Base-by-base conservation (phyloP, 108 stramenopile genomes). In the Cyclostephanos invisitatus region DNA sequence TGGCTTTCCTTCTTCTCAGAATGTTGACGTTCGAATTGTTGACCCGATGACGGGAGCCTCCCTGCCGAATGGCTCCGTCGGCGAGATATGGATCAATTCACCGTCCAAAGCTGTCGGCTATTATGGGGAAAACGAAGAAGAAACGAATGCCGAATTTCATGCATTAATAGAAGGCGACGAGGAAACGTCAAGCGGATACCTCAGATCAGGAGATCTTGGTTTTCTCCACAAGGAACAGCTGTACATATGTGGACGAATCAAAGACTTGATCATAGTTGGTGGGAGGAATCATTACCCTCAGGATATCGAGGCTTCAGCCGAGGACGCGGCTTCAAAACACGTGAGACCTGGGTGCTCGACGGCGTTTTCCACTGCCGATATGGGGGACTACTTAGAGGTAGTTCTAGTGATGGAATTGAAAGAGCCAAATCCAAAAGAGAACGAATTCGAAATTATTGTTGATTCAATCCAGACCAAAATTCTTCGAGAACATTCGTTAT, bases 261-360 rank as follows among this genome's bases (percentile, higher is more conserved):
- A 99, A 83, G 99, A 99, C 85, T 83, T 99, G 50, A 95, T 99
- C 68, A 99, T 99, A 66, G 86, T 99, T 14, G 87, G 96, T 10
- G 99, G 99, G 3, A 74, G 96, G 18, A 99, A 99, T 74, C 96
- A 99, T 64, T 99, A 98, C 74, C 99, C 99, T 3, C 98, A 98
- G 75, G 99, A 99, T 75, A 80, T 99, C 9, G 99, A 99, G 75
- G 87, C 89, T 22, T 91, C 97, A 15, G 98, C 90, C 5, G 97
- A 98, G 85, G 78, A 83, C 21, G 70, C 67, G n/a, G 62, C 70
- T 29, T 83, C 83, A 5, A 77, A 84, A 36, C n/a, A 60, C 47
- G 53, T 91, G 18, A 87, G 98, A 17, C 97, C 97, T 40, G 99
- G 99, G 27, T 99, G 99, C 79, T 89, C 89, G 14, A 98, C 98